phyloP scores from a whole-genome alignment of 345 rosid genomes.

The Nephelium lappaceum region DNA sequence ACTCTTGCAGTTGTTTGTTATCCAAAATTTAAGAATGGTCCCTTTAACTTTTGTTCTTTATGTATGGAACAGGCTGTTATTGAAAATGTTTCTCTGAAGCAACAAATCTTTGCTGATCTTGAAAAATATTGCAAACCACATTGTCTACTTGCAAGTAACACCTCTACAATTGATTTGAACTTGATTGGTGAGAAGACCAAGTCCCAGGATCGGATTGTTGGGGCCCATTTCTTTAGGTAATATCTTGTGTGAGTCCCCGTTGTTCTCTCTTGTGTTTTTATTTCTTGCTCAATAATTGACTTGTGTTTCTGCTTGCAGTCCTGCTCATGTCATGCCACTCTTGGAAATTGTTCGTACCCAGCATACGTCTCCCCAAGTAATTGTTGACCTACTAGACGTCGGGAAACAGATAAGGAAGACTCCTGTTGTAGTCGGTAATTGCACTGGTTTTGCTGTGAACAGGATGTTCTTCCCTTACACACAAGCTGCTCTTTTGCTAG shows the following conservation, averaged over 20 bases:
- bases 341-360: conserved; percentile 91
- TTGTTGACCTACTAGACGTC: conserved; percentile 87
- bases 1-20: conserved; percentile 1
- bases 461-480: conserved; percentile 98
- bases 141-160: conserved; percentile 92
- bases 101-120: conserved; percentile 90
- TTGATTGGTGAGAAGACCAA: conserved; percentile 78
- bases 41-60: conserved; percentile 27
- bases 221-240: conserved; percentile 99
- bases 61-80: conserved; percentile 82
- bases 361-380: conserved; percentile 80
- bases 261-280: neutral
- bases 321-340: conserved; percentile 97
- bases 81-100: conserved; percentile 89
- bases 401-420: conserved; percentile 94
- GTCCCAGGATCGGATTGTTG: conserved; percentile 81
- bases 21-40: conserved; percentile 17
- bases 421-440: conserved; percentile 93
- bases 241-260: conserved; percentile 13
- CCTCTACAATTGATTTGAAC: conserved; percentile 94
- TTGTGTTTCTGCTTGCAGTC: conserved; percentile 57
- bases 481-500: conserved; percentile 77
- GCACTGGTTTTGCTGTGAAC: conserved; percentile 98
- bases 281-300: conserved; percentile 19
- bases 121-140: conserved; percentile 88